Evolutionary conservation across 148 eudicot genomes (phyloP).

Genomic region (Vaccinium myrtillus): DNA sequence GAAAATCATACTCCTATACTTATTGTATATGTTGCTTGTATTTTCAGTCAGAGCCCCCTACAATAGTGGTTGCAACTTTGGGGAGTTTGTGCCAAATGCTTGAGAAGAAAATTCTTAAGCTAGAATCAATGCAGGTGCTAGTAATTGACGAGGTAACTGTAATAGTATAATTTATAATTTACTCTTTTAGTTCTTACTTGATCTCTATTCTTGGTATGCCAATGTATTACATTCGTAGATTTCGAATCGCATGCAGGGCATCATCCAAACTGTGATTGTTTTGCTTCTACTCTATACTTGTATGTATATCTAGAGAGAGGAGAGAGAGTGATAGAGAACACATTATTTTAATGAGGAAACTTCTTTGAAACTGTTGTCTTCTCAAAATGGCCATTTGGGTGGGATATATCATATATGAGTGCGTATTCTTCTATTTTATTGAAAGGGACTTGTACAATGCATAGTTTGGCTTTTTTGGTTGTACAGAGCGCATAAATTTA

Average conservation of each 20-base stretch:
- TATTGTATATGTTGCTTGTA: neutral
- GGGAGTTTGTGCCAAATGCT: conserved; percentile 89
- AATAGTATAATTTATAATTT: neutral
- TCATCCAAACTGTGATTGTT: neutral
- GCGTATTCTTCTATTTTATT: neutral
- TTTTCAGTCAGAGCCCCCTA: conserved; percentile 88
- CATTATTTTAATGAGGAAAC: neutral
- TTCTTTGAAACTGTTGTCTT: neutral
- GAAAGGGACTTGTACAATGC: neutral
- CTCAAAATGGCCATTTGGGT: neutral
- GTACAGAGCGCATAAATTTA: neutral
- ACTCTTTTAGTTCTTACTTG: neutral
- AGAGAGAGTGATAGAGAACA: neutral
- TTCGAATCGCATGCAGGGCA: neutral
- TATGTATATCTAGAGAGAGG: neutral
- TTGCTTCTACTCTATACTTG: neutral
- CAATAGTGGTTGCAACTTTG: conserved; percentile 81
- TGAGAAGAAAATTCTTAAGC: conserved; percentile 63
- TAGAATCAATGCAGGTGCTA: conserved; percentile 64
- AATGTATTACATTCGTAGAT: neutral
- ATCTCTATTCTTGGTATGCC: neutral
- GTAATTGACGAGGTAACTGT: conserved; percentile 84
- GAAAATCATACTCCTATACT: neutral
- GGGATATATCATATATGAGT: conserved; percentile 8
- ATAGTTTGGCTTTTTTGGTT: neutral